These are phyloP conservation scores for Diaporthe nobilis DNA, from an alignment of 2,329 filamentous ascomycete genomes.

Conservation along the genomic window DNA sequence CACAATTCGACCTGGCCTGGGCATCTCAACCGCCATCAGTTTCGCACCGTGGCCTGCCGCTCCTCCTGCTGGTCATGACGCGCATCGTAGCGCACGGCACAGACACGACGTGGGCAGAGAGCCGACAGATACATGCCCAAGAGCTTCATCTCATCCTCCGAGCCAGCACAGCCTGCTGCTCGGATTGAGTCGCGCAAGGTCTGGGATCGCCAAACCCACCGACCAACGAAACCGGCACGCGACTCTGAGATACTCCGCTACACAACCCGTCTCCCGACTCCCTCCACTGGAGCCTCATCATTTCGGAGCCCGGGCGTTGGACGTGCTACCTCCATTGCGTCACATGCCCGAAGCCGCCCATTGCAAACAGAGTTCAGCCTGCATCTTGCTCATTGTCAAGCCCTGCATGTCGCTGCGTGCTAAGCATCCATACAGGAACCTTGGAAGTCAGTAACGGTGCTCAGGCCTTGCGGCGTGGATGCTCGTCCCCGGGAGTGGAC, in stretches of 20 bases:
- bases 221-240: constrained; percentile 12
- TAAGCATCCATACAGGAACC: background rate
- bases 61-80: background rate
- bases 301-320: constrained; percentile 11
- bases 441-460: background rate
- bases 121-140: background rate
- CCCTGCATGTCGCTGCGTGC: background rate
- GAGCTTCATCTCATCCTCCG: constrained; percentile 2
- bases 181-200: constrained; percentile 8
- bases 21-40: constrained; percentile 6
- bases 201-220: constrained; percentile 6
- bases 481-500: background rate
- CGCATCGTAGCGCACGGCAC: background rate
- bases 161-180: constrained; percentile 1
- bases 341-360: constrained; percentile 3
- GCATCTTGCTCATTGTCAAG: constrained; percentile 16
- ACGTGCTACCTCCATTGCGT: background rate
- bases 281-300: constrained; percentile 18
- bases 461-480: background rate
- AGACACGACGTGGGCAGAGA: background rate
- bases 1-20: background rate
- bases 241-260: constrained; percentile 19
- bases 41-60: background rate
- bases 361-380: constrained; percentile 21
- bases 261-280: constrained; percentile 8